These are phyloP conservation scores for Ophiostoma perfectum DNA, from an alignment of 2,329 filamentous ascomycete genomes.

Conservation along the genomic window DNA sequence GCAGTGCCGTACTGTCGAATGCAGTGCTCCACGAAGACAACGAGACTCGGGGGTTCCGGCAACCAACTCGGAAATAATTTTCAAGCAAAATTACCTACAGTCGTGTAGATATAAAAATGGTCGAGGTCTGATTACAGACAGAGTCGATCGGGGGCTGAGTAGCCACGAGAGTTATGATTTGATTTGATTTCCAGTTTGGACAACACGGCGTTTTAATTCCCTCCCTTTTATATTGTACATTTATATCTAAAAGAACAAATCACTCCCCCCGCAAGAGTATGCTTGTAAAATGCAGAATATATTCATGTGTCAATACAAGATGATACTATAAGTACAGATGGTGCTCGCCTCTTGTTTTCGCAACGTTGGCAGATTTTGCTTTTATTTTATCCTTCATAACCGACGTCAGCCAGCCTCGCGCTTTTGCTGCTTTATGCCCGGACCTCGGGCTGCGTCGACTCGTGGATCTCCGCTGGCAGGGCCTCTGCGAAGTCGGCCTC, in stretches of 20 bases:
- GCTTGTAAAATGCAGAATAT: constrained; percentile 1
- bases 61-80: constrained; percentile 37
- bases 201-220: not conserved
- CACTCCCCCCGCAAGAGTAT: not conserved
- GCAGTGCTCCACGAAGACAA: constrained; percentile 18
- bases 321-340: constrained; percentile 14
- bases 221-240: not conserved
- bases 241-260: not conserved
- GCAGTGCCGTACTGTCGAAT: no score
- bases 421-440: not conserved
- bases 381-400: not conserved
- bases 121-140: not conserved
- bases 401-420: not conserved
- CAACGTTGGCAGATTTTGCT: not conserved
- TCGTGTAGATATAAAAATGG: not conserved
- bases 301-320: constrained; percentile 9
- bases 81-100: not conserved
- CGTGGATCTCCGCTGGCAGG: constrained; percentile 8
- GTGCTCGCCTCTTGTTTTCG: not conserved
- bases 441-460: constrained; percentile 1
- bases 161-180: not conserved
- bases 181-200: not conserved
- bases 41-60: constrained; percentile 45
- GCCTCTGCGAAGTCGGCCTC: not conserved
- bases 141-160: not conserved